Evolutionary conservation across 2,329 filamentous ascomycete genomes (phyloP).

Genomic region (Phialophora verrucosa): DNA sequence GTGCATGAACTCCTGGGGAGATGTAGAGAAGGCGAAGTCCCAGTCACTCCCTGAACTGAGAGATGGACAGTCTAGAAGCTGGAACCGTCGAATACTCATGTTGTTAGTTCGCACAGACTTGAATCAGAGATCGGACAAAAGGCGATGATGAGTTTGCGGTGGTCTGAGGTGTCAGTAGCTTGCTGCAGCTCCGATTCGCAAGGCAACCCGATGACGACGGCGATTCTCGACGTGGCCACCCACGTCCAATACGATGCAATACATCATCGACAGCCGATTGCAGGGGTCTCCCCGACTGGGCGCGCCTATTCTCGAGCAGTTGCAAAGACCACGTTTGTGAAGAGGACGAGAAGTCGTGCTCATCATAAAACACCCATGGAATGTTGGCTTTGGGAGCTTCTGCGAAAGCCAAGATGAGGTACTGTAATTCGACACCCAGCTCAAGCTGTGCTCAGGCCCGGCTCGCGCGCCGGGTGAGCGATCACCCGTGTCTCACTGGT

Average conservation of each 20-base stretch:
- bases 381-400: neutral
- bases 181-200: slow-evolving; percentile 21
- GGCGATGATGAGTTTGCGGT: slow-evolving; percentile 46
- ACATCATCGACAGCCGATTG: slow-evolving; percentile 3
- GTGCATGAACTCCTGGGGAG: neutral
- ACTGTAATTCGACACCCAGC: too few species aligned
- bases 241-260: slow-evolving; percentile 12
- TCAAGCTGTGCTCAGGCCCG: too few species aligned
- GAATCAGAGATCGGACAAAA: neutral
- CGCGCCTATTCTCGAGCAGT: neutral
- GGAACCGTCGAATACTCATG: neutral
- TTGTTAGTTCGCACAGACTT: neutral
- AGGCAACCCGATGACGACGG: slow-evolving; percentile 16
- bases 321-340: neutral
- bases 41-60: slow-evolving; percentile 1
- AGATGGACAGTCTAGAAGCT: neutral
- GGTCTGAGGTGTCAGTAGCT: slow-evolving; percentile 57
- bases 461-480: too few species aligned
- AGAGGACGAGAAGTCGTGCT: neutral
- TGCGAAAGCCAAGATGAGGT: neutral
- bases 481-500: too few species aligned
- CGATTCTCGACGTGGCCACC: slow-evolving; percentile 1
- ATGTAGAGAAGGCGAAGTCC: neutral
- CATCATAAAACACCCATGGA: neutral
- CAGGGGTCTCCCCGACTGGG: neutral